phyloP scores from a whole-genome alignment of 148 eudicot genomes.

The Fagopyrum homotropicum region DNA sequence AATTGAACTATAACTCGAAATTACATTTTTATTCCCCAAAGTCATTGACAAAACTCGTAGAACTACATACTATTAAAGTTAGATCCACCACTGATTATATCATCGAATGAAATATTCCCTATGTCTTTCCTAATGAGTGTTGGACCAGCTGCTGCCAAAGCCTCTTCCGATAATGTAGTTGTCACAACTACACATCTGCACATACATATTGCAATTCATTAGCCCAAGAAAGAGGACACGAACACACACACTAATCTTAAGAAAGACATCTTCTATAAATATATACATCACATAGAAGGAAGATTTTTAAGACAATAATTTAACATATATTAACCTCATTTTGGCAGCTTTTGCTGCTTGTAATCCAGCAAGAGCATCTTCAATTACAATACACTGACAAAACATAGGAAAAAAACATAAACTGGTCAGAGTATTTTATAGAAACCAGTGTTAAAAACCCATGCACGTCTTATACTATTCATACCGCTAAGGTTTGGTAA shows the following conservation, averaged over 20 bases:
- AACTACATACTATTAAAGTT: conserved; percentile 74
- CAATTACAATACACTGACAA: conserved; percentile 82
- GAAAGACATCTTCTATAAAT: not conserved
- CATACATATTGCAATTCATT: conserved; percentile 3
- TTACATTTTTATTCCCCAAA: conserved; percentile 13
- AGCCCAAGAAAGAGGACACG: not conserved
- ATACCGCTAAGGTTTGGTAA: no score
- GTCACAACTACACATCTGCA: conserved; percentile 97
- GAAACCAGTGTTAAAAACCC: not conserved
- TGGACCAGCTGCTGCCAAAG: conserved; percentile 63
- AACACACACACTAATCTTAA: not conserved
- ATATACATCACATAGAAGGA: not conserved
- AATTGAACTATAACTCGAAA: not conserved
- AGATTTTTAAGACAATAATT: not conserved
- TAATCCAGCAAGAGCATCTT: conserved; percentile 96
- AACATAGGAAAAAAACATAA: not conserved
- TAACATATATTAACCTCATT: conserved; percentile 58
- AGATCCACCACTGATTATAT: conserved; percentile 86
- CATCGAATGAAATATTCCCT: conserved; percentile 72
- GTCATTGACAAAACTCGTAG: conserved; percentile 22
- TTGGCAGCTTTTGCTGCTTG: conserved; percentile 93
- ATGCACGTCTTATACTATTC: not conserved
- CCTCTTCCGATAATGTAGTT: conserved; percentile 79
- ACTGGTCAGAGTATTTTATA: not conserved
- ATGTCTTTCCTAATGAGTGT: conserved; percentile 77